phyloP scores from a whole-genome alignment of 2,329 filamentous ascomycete species.

The Ascosphaera pollenicola region DNA sequence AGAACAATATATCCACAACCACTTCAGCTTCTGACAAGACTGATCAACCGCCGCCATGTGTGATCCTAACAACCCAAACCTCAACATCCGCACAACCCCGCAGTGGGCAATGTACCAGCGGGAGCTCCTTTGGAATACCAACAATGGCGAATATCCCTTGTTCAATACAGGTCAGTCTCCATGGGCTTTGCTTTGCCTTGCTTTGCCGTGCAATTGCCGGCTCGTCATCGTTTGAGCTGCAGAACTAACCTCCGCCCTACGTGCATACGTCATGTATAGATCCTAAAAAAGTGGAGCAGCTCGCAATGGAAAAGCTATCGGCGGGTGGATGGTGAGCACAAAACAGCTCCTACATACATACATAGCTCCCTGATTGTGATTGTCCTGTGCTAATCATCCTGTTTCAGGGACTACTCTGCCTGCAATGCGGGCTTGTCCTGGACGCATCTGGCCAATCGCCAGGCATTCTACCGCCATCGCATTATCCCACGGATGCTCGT shows the following conservation, averaged over 20 bases:
- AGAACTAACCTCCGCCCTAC: no score
- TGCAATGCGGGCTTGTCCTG: conserved; percentile 16
- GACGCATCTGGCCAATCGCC: conserved; percentile 34
- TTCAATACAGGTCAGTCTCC: conserved; percentile 28
- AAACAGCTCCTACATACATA: conserved; percentile 1
- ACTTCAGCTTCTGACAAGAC: no score
- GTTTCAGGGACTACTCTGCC: conserved; percentile 15
- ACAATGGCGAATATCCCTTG: conserved; percentile 25
- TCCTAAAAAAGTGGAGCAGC: conserved; percentile 35
- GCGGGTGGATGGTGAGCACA: conserved; percentile 31
- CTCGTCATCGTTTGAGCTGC: no score
- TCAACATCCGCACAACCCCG: conserved; percentile 26
- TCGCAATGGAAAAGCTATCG: conserved; percentile 32
- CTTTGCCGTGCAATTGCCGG: no score
- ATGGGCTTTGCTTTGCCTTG: not conserved
- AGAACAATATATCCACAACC: no score
- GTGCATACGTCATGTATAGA: conserved; percentile 10
- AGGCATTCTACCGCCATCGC: conserved; percentile 41
- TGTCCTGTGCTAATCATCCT: not conserved
- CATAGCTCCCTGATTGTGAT: not conserved
- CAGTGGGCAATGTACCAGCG: conserved; percentile 33
- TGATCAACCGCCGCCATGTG: conserved; percentile 6
- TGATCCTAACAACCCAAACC: conserved; percentile 31
- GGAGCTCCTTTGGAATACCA: conserved; percentile 31
- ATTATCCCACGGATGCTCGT: conserved; percentile 40